These are phyloP conservation scores for Sarcocystis neurona DNA, from an alignment of 169 alveolate genomes.

Conservation along the genomic window DNA sequence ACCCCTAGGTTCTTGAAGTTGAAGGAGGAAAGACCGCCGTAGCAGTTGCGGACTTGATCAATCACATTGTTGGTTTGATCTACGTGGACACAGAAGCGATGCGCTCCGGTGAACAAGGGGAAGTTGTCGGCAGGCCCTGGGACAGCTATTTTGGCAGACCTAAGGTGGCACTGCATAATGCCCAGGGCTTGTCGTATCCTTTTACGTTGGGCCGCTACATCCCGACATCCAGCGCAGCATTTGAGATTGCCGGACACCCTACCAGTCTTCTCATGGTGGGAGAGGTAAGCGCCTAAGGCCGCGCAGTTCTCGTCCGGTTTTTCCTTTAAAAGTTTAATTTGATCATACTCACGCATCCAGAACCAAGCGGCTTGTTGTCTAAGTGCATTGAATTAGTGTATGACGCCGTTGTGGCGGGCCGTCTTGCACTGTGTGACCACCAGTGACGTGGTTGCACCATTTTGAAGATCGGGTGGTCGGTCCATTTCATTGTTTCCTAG, in stretches of 20 bases:
- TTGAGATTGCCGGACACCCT: constrained; percentile 6
- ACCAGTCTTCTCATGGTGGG: constrained; percentile 47
- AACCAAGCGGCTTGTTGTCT: too few species aligned
- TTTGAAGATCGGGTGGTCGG: not conserved
- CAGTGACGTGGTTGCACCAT: too few species aligned
- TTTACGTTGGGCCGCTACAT: constrained; percentile 39
- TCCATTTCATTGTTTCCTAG: not conserved
- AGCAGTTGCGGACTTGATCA: constrained; percentile 4
- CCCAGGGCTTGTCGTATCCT: constrained; percentile 55
- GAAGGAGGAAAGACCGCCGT: not conserved
- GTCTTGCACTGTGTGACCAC: too few species aligned
- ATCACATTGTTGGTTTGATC: constrained; percentile 30
- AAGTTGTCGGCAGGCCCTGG: constrained; percentile 44
- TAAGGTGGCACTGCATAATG: constrained; percentile 38
- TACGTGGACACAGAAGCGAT: constrained; percentile 29
- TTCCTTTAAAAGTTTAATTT: not conserved
- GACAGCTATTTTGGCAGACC: constrained; percentile 50
- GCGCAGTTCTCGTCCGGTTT: not conserved
- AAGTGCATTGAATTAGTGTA: too few species aligned
- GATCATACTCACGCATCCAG: not conserved
- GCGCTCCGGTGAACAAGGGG: constrained; percentile 5
- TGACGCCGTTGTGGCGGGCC: too few species aligned
- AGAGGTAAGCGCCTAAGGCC: constrained; percentile 42
- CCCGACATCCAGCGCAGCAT: constrained; percentile 40
- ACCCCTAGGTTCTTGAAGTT: not conserved